A percentile compares a stretch with the other conserved stretches of the same genome.
These are phyloP conservation scores for Anthracocystis setariae DNA, from an alignment of 1,284 basidiomycete genomes.

Conservation along the genomic window DNA sequence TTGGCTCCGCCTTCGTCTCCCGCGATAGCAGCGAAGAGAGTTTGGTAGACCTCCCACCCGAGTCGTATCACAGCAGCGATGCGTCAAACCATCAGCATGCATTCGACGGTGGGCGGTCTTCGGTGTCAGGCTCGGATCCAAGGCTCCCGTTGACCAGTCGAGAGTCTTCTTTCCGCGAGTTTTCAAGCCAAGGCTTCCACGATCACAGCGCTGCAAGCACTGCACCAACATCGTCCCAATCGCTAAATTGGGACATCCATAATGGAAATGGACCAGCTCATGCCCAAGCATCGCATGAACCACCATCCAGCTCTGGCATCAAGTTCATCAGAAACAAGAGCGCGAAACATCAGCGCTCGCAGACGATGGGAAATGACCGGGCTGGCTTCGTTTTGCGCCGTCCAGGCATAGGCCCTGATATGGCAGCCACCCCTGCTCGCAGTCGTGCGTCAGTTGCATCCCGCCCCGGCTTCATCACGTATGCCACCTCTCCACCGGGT, in stretches of 20 bases:
- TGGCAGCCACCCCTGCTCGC: slow-evolving; percentile 35
- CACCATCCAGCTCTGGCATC: slow-evolving; percentile 27
- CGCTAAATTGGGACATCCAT: slow-evolving; percentile 26
- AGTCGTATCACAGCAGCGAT: slow-evolving; percentile 48
- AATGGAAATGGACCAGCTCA: slow-evolving; percentile 4
- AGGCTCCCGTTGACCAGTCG: slow-evolving; percentile 17
- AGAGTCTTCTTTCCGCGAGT: slow-evolving; percentile 34
- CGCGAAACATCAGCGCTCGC: slow-evolving; percentile 30
- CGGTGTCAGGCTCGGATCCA: slow-evolving; percentile 17
- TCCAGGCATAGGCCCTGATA: slow-evolving; percentile 22
- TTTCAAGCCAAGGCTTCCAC: slow-evolving; percentile 17
- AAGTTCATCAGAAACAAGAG: slow-evolving; percentile 46
- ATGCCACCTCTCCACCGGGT: slow-evolving; percentile 34
- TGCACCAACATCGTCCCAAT: slow-evolving; percentile 43
- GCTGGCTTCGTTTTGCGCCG: slow-evolving; percentile 14
- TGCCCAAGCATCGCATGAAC: neutral
- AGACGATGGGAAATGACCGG: slow-evolving; percentile 25
- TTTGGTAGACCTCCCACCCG: slow-evolving; percentile 43
- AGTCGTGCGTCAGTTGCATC: slow-evolving; percentile 9
- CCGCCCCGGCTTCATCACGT: slow-evolving; percentile 36
- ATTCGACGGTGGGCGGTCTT: slow-evolving; percentile 19
- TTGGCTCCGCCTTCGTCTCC: slow-evolving; percentile 23
- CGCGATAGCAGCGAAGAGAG: slow-evolving; percentile 47
- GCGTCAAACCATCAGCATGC: slow-evolving; percentile 16
- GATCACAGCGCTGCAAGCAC: slow-evolving; percentile 38